These are phyloP conservation scores for Epichloe sp. DNA, from an alignment of 2,329 filamentous ascomycete species.

Conservation along the genomic window DNA sequence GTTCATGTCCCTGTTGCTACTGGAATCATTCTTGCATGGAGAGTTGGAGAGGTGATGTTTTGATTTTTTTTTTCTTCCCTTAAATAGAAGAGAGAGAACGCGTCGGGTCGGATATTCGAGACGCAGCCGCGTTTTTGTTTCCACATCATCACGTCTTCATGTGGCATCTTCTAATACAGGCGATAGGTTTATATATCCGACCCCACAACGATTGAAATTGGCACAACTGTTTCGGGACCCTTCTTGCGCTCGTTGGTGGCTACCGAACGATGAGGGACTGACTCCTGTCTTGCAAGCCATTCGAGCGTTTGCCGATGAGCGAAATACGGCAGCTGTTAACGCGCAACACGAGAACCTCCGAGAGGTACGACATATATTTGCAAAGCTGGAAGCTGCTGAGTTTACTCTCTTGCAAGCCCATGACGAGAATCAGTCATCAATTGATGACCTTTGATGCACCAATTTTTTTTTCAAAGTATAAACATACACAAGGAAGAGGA, in stretches of 20 bases:
- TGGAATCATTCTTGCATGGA: no score
- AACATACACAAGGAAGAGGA: neutral
- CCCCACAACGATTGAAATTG: conserved; percentile 61
- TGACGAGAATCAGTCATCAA: neutral
- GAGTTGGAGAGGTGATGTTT: no score
- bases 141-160: neutral
- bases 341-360: conserved; percentile 52
- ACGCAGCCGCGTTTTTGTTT: neutral
- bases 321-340: conserved; percentile 47
- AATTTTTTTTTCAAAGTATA: neutral
- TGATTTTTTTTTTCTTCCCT: neutral
- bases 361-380: conserved; percentile 64
- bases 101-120: neutral
- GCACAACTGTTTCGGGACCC: conserved; percentile 60
- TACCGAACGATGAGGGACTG: conserved; percentile 68
- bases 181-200: conserved; percentile 68
- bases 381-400: conserved; percentile 32
- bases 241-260: conserved; percentile 73
- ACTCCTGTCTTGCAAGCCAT: conserved; percentile 62
- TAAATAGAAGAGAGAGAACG: neutral
- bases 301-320: conserved; percentile 68
- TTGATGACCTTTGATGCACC: neutral
- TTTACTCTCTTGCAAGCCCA: neutral
- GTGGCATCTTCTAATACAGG: neutral
- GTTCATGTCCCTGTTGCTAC: conserved; percentile 13